Conservation (phyloP, 1,139 yeast genomes). For the Scheffersomyces cryptocercus region DNA sequence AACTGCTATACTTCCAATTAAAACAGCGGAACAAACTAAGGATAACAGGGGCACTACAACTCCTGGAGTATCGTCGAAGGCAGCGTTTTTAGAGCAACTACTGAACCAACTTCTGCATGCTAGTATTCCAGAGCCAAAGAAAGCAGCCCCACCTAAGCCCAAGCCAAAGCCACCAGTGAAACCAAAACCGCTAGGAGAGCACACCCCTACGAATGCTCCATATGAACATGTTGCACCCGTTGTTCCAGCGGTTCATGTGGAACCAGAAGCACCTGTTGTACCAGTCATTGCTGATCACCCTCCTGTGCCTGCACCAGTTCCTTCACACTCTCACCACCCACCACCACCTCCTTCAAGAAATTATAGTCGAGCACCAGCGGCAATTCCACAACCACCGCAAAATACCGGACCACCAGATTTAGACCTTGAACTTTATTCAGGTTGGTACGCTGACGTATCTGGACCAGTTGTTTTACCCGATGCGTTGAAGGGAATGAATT, state of each 20-base stretch:
- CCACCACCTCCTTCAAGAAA: slow-evolving; percentile 41
- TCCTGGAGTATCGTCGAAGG: not conserved
- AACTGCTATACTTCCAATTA: not conserved
- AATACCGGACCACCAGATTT: slow-evolving; percentile 31
- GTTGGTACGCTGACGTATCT: slow-evolving; percentile 44
- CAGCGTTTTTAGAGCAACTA: not conserved
- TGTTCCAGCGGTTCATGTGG: not conserved
- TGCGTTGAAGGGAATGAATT: slow-evolving; percentile 36
- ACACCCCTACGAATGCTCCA: not conserved
- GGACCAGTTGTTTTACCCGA: slow-evolving; percentile 32
- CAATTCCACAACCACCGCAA: slow-evolving; percentile 12
- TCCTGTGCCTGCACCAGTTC: slow-evolving; percentile 7
- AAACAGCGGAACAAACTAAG: not conserved
- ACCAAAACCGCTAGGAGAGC: not conserved
- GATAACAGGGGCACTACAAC: too few species aligned
- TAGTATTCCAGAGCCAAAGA: not conserved
- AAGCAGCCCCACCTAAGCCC: not conserved
- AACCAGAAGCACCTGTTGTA: slow-evolving; percentile 1
- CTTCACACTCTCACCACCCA: slow-evolving; percentile 26
- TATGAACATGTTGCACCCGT: slow-evolving; percentile 1
- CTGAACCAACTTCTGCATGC: not conserved
- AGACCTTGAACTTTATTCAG: slow-evolving; percentile 42
- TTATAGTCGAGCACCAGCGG: slow-evolving; percentile 24
- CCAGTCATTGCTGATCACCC: slow-evolving; percentile 9
- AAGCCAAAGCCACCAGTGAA: not conserved